Evolutionary conservation across 345 rosid genomes (phyloP).

Genomic region (Garcia nutans): DNA sequence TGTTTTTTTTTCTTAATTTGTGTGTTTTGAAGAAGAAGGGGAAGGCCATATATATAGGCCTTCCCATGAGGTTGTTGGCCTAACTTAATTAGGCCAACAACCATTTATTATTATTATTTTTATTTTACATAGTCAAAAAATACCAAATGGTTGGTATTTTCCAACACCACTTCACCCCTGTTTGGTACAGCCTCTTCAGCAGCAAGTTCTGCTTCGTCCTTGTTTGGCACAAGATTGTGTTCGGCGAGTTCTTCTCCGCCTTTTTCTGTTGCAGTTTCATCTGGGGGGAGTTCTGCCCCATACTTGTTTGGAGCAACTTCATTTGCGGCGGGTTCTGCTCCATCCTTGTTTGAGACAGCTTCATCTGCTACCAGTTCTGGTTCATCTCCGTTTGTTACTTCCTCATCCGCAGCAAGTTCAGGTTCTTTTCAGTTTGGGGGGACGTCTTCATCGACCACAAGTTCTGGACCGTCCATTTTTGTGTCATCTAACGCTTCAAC

Average conservation of each 20-base stretch:
- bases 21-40: no score
- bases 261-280: conserved; percentile 23
- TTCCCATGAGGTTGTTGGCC: no score
- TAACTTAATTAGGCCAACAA: no score
- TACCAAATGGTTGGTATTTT: no score
- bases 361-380: conserved; percentile 22
- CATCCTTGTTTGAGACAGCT: conserved; percentile 31
- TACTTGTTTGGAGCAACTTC: conserved; percentile 36
- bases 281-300: conserved; percentile 23
- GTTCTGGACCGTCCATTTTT: conserved; percentile 5
- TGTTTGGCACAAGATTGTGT: not conserved
- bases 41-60: no score
- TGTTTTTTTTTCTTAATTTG: no score
- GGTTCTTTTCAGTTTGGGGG: conserved; percentile 3
- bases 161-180: not conserved
- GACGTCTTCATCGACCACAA: not conserved
- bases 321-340: conserved; percentile 10
- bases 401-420: not conserved
- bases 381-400: not conserved
- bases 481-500: conserved; percentile 6
- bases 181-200: not conserved
- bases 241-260: not conserved
- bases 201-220: not conserved
- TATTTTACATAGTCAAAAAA: no score
- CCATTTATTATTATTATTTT: no score